Base-by-base conservation (phyloP, 768 basidiomycete genomes). In the Trichaptum fuscoviolaceum region DNA sequence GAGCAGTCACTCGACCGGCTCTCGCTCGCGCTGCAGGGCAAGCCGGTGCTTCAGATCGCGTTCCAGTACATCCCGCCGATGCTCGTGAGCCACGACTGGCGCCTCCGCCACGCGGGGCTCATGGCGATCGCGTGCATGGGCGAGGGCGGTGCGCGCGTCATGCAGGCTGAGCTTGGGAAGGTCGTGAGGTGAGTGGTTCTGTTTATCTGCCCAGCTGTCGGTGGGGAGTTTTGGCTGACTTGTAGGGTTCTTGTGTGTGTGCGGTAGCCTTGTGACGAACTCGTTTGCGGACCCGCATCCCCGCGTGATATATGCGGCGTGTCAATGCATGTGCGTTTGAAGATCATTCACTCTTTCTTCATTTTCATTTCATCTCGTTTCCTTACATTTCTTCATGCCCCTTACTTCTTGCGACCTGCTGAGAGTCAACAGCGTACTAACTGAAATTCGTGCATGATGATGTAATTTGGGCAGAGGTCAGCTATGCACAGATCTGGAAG, bases 401-500 rank as follows among this genome's bases (percentile, higher is more conserved):
- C n/a, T n/a, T n/a, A n/a, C n/a, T n/a, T n/a, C n/a, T n/a, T n/a
- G n/a, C n/a, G n/a, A n/a, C n/a, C n/a, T n/a, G n/a, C n/a, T 30
- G 30, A 8, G 30, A 3, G 30, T 30, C 8, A 30, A 30, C 8
- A 30, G 2, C 30, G 30, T 30, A 30, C 30, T 30, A 30, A 30
- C n/a, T n/a, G n/a, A n/a, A n/a, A n/a, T n/a, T n/a, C n/a, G 35
- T 36, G 17, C 35, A 7, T 12, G 65, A 63, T 62, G 25, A 30
- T 62, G 61, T 42, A 67, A 68, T 24, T 23, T 9, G 36, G 68
- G 34, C 69, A 92, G 93, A 61, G 94, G 94, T 0, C 94, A 95
- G 73, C 79, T 96, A 4, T 95, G 94, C 73, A 93, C 92, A 4
- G 94, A 96, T 77, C 81, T 95, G 58, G 92, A 93, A 87, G 90